Evolutionary conservation across 805 yeast species (phyloP).

Genomic region (Ogataea haglerorum): DNA sequence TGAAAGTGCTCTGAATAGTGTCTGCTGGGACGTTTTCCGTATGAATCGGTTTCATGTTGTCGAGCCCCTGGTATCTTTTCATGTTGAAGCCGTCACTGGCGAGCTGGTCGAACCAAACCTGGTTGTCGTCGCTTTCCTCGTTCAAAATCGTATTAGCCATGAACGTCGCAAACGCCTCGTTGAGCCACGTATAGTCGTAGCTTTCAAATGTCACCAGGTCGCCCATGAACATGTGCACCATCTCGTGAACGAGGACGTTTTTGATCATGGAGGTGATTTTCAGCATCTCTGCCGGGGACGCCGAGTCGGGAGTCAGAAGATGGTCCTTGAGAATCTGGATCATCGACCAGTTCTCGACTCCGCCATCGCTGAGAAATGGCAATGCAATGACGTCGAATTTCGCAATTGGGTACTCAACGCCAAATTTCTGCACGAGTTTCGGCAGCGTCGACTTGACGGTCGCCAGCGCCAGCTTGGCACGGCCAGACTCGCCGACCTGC

Average conservation of each 20-base stretch:
- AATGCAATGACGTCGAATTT: constrained; percentile 67
- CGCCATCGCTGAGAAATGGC: constrained; percentile 73
- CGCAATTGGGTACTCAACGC: constrained; percentile 49
- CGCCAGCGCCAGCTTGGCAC: constrained; percentile 49
- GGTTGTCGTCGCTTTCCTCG: constrained; percentile 21
- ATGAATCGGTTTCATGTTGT: constrained; percentile 38
- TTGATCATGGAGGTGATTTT: constrained; percentile 33
- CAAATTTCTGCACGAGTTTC: constrained; percentile 42
- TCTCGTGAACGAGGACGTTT: constrained; percentile 65
- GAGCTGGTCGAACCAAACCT: constrained; percentile 34
- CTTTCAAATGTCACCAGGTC: constrained; percentile 62
- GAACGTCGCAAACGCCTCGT: constrained; percentile 78
- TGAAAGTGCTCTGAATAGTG: constrained; percentile 46
- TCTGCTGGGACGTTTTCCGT: constrained; percentile 35
- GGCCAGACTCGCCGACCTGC: constrained; percentile 46
- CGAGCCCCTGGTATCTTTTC: constrained; percentile 34
- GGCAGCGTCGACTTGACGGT: constrained; percentile 48
- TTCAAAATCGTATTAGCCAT: constrained; percentile 44
- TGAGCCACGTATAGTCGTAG: constrained; percentile 70
- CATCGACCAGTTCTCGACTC: constrained; percentile 78
- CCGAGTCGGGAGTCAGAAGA: constrained; percentile 36
- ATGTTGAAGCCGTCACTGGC: constrained; percentile 26
- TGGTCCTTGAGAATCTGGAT: constrained; percentile 57
- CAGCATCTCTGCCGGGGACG: constrained; percentile 19
- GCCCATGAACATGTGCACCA: constrained; percentile 82